Conservation (phyloP, 768 basidiomycete species). For the Sarcomyxa edulis region DNA sequence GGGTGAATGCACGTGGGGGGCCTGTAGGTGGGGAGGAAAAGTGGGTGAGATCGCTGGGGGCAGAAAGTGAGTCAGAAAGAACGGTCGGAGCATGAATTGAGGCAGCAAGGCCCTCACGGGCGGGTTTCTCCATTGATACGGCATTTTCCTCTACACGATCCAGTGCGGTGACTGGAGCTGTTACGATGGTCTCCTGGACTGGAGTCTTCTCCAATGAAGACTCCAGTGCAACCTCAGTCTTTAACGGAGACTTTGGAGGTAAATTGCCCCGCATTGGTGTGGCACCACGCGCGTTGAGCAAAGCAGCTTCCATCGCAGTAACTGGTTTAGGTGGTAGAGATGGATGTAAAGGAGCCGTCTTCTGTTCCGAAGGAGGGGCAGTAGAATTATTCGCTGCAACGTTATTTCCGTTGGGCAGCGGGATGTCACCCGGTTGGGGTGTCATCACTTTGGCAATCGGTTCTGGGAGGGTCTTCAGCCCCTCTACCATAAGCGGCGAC, state of each 20-base stretch:
- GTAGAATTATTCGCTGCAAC: too few relatives aligned
- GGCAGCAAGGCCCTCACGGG: constrained; percentile 34
- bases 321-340: constrained; percentile 45
- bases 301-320: constrained; percentile 9
- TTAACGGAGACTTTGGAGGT: constrained; percentile 3
- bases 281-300: constrained; percentile 12
- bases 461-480: constrained; percentile 56
- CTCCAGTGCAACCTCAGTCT: too few relatives aligned
- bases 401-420: neutral
- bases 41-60: constrained; percentile 9
- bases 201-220: too few relatives aligned
- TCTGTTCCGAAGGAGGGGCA: constrained; percentile 5
- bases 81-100: constrained; percentile 56
- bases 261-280: constrained; percentile 18
- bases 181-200: too few relatives aligned
- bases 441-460: constrained; percentile 20
- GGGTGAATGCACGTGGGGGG: constrained; percentile 22
- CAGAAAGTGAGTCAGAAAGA: constrained; percentile 34
- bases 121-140: too few relatives aligned
- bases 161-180: too few relatives aligned
- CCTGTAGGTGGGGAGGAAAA: constrained; percentile 22
- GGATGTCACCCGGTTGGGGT: constrained; percentile 11
- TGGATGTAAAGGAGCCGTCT: constrained; percentile 30
- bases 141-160: too few relatives aligned
- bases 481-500: constrained; percentile 64